Evolutionary conservation across 257 asterid genomes (phyloP), one percentile per base, ranked within the genome.

Genomic region (Thymus quinquecostatus): DNA sequence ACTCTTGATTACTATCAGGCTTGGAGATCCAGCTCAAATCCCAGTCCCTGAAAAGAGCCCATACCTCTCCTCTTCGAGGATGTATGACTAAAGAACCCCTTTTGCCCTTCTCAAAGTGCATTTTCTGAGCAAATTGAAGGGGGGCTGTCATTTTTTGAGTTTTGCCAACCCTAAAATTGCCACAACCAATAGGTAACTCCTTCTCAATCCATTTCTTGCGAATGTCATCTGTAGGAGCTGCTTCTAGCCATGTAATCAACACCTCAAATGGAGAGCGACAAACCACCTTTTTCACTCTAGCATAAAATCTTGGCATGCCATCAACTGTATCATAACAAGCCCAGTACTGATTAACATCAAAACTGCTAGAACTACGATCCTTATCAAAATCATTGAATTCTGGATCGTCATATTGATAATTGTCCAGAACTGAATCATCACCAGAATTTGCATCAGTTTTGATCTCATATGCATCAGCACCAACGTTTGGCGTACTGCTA

Each of bases 11-110:
- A 28, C 75, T 73, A 43, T 78, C 79, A 10, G 87, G 79, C 45
- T 80, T 66, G 10, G 64, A 56, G 65, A 76, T 82, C 97, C 98
- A 92, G 71, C 69, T 70, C 29, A 77, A 68, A 78, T 90, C 82
- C 94, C 94, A 87, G 73, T 77, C 87, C 80, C 76, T 87, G 78
- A 81, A 86, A 69, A 94, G 83, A 43, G 96, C 96, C 97, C 98
- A 94, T 21, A 69, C 83, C 80, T 94, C 96, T 41, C 96, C 97
- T 57, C 66, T 44, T 62, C 81, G 75, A 1, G 99, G 99, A 77
- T 83, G 77, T 34, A 94, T 70, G 64, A 68, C 21, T 48, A 76
- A 54, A 33, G 88, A 78, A 51, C 85, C 84, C 54, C 75, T 79
- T 61, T 56, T 73, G 48, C 86, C 92, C 69, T 79, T 85, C 45